Percentiles rank a stretch among this genome's conserved stretches.
These are phyloP conservation scores for Jasminum sambac DNA, from an alignment of 257 asterid species.

Conservation along the genomic window DNA sequence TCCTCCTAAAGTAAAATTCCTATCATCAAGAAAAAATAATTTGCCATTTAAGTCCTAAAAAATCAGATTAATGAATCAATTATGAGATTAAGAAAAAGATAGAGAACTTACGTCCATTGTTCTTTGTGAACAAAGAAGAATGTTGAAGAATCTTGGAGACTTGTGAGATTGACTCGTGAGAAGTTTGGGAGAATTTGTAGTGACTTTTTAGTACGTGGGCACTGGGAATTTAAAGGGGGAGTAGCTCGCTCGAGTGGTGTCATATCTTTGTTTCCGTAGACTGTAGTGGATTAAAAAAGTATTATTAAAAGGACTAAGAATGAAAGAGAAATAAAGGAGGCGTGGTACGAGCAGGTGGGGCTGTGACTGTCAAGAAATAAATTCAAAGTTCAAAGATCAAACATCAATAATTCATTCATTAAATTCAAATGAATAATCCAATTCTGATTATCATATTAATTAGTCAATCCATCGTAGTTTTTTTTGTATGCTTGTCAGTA, in stretches of 20 bases:
- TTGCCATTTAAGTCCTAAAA: neutral
- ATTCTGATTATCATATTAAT: too few species aligned
- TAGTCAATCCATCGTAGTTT: too few species aligned
- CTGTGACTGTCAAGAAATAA: too few species aligned
- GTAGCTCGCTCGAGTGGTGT: conserved; percentile 1
- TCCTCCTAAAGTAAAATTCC: conserved; percentile 51
- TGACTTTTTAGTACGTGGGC: conserved; percentile 15
- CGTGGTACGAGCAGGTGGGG: neutral
- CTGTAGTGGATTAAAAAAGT: conserved; percentile 21
- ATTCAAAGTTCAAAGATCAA: too few species aligned
- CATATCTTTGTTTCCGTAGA: neutral
- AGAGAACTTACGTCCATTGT: conserved; percentile 37
- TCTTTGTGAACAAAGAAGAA: neutral
- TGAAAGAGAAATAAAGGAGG: neutral
- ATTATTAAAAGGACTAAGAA: neutral
- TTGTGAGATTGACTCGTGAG: conserved; percentile 23
- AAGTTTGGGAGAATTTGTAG: neutral
- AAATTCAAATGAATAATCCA: too few species aligned
- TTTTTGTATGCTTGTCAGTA: too few species aligned
- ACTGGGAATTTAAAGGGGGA: conserved; percentile 26
- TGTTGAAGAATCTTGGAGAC: conserved; percentile 22
- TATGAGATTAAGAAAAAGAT: neutral
- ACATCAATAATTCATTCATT: too few species aligned
- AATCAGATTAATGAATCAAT: neutral
- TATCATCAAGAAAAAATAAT: neutral